Evolutionary conservation across 805 yeast species (phyloP), one percentile per base, ranked within the genome.

Genomic region (Yarrowia bubula): DNA sequence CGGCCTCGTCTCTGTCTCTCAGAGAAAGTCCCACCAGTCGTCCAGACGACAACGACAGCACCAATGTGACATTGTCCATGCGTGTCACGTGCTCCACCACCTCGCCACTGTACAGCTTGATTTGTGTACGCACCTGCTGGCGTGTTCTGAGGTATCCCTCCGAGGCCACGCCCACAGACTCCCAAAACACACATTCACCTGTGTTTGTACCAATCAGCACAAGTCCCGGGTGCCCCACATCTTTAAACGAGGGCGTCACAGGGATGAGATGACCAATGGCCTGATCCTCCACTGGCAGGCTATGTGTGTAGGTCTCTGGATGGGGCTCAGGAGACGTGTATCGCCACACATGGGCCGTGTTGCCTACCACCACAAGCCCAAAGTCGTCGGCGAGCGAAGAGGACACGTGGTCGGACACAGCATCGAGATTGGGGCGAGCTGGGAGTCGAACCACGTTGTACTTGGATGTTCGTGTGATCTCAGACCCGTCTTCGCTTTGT

Each of bases 261-360:
- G 7, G 84, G 75, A 3, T 93, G 86, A 10, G 80, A 72, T 0
- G 89, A 84, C 41, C 89, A 74, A 5, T 15, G 42, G 64, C 43
- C 8, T 48, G 64, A 67, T 17, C 17, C 61, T 63, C 11, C 62
- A 47, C 46, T 37, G 47, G 38, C 61, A 55, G 38, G 7, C 61
- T 55, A 22, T 41, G 47, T 15, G 47, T 31, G 8, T 39, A 41
- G 3, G 61, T 55, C 47, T 31, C 38, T 8, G 61, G 61, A 8
- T 28, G 2, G 35, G 79, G 77, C 69, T 89, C 90, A 11, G 83
- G 81, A 0, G 91, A 82, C 64, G 79, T 78, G 71, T 86, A 88
- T 64, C 82, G 79, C 92, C 96, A 92, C 6, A 87, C 86, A 70
- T 83, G 80, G 18, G 88, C 80, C 39, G 83, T 77, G 28, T 79